These are phyloP conservation scores for Botryosphaeria dothidea DNA, from an alignment of 2,329 filamentous ascomycete species.

Conservation along the genomic window DNA sequence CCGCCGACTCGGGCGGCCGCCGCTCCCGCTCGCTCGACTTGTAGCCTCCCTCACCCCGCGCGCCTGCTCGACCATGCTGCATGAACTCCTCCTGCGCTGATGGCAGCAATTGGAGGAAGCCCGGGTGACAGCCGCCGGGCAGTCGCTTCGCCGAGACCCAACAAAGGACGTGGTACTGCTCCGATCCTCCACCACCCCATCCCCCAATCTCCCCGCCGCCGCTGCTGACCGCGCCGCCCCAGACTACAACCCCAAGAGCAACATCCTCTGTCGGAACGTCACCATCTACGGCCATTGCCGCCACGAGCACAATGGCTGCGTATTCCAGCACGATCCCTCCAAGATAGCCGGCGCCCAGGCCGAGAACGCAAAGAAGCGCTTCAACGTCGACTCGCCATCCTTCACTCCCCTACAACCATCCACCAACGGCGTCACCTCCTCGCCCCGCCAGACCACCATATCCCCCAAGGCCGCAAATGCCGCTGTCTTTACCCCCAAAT, in stretches of 20 bases:
- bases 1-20: conserved; percentile 16
- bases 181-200: background rate
- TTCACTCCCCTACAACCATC: conserved; percentile 72
- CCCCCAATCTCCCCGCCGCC: background rate
- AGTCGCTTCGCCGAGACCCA: conserved; percentile 20
- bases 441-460: conserved; percentile 70
- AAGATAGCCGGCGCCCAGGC: conserved; percentile 55
- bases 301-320: conserved; percentile 80
- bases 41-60: conserved; percentile 5
- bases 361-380: conserved; percentile 66
- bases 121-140: conserved; percentile 21
- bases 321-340: conserved; percentile 82
- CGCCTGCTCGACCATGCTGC: conserved; percentile 19
- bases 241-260: conserved; percentile 53
- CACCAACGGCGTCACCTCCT: conserved; percentile 48
- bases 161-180: conserved; percentile 20
- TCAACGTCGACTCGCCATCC: conserved; percentile 95
- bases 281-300: conserved; percentile 91
- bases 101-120: conserved; percentile 22
- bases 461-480: conserved; percentile 90
- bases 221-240: conserved; percentile 4
- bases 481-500: conserved; percentile 78
- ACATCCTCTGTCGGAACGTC: conserved; percentile 89
- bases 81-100: conserved; percentile 19
- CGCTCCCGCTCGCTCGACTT: conserved; percentile 14